Evolutionary conservation across 116 monocot species (phyloP), one percentile per base, ranked within the genome.

Genomic region (Thalassia testudinum): DNA sequence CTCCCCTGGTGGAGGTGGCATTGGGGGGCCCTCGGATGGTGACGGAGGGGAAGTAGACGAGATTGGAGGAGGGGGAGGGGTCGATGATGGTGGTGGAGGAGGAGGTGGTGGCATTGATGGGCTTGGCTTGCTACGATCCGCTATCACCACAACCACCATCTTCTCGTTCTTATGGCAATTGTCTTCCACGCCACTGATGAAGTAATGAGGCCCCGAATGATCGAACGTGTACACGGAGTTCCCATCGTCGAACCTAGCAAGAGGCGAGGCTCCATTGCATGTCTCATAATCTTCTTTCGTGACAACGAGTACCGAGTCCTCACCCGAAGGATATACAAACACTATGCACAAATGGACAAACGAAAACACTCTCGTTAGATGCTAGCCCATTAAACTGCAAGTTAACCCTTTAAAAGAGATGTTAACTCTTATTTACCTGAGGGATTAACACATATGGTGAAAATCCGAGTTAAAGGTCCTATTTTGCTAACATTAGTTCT

Each of bases 271-370:
- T 0, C 49, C 47, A 38, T 54, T 75, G 78, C 83, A 83, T 18
- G 64, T 27, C 3, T 7, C 27, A 58, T 64, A 83, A 52, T 65
- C 75, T 12, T 43, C 37, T 59, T 66, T 50, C 50, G 13, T 72
- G 58, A 83, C 83, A 58, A 66, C 65, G 37, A 78, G 1, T 28
- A 75, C 78, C 59, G 73, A 67, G 75, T 83, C 73, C 52, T 26
- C 60, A 44, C 64, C 27, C 44, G 64, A 49, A 69, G 62, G 58
- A 72, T 83, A 83, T 26, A 62, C 66, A 52, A 83, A 83, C 59
- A 74, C 83, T 82, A 37, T 37, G n/a, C n/a, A n/a, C n/a, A n/a
- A n/a, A n/a, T n/a, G n/a, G n/a, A n/a, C n/a, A n/a, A n/a, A n/a
- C n/a, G n/a, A n/a, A n/a, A n/a, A n/a, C n/a, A n/a, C n/a, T n/a